A percentile compares a stretch with the other conserved stretches of the same genome.
Conservation (phyloP, 495 filamentous ascomycete species). For the Podospora sp. region DNA sequence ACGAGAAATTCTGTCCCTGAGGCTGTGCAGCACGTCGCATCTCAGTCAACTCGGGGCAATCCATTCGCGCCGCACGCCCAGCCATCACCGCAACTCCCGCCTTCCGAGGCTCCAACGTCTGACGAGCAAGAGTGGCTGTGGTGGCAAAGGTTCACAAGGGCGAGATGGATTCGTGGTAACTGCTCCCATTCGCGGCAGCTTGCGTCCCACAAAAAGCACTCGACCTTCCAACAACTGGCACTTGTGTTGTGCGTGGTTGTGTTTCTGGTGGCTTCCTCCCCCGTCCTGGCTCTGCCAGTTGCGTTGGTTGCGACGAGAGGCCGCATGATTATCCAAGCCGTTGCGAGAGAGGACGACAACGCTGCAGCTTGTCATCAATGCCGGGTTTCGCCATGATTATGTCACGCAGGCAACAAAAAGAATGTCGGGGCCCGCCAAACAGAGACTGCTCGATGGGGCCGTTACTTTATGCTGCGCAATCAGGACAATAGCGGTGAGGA, state of each 20-base stretch:
- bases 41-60: constrained; percentile 8
- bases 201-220: background rate
- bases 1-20: constrained; percentile 4
- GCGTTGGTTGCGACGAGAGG: background rate
- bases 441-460: constrained; percentile 1
- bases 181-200: constrained; percentile 13
- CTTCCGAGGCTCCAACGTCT: constrained; percentile 11
- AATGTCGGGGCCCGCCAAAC: background rate
- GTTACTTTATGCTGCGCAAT: constrained; percentile 17
- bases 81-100: constrained; percentile 10
- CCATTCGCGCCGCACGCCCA: constrained; percentile 9
- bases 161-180: constrained; percentile 1
- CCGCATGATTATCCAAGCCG: constrained; percentile 18
- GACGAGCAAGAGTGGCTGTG: constrained; percentile 14
- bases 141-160: constrained; percentile 9
- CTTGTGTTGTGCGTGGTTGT: background rate
- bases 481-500: constrained; percentile 17
- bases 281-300: background rate
- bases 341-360: background rate
- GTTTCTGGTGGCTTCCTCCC: background rate
- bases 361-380: constrained; percentile 16
- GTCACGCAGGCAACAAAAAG: constrained; percentile 13
- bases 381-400: constrained; percentile 22
- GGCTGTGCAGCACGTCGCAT: constrained; percentile 14
- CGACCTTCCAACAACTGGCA: background rate